A percentile compares a stretch with the other conserved stretches of the same genome.
phyloP scores from a whole-genome alignment of 1,284 basidiomycete species.

The Cutaneotrichosporon mucoides region DNA sequence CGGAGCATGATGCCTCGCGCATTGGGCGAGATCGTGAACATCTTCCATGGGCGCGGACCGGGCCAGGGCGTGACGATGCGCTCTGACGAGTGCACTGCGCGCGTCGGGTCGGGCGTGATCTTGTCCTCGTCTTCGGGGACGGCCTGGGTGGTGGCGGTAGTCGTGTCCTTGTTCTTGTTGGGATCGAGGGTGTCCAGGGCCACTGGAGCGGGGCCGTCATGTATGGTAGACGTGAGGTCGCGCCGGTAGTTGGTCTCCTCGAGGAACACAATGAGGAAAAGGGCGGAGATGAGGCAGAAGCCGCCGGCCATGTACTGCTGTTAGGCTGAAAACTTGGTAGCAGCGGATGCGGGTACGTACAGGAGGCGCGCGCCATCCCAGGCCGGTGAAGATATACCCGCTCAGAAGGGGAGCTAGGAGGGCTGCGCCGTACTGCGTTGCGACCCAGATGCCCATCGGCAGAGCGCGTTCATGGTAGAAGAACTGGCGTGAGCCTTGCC shows the following conservation, averaged over 20 bases:
- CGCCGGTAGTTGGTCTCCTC: slow-evolving; percentile 28
- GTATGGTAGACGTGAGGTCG: not conserved
- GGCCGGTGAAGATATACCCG: slow-evolving; percentile 27
- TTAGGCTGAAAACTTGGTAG: too few species aligned
- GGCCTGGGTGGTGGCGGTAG: not conserved
- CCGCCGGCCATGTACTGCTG: slow-evolving; percentile 17
- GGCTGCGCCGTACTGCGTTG: slow-evolving; percentile 20
- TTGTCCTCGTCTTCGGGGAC: not conserved
- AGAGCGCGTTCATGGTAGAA: slow-evolving; percentile 30
- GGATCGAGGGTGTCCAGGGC: not conserved
- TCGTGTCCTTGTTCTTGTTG: not conserved
- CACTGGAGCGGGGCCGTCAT: not conserved
- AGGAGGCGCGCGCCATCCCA: slow-evolving; percentile 24
- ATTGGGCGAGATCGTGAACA: slow-evolving; percentile 12
- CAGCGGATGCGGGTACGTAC: too few species aligned
- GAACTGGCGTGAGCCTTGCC: slow-evolving; percentile 21
- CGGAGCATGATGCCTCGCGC: slow-evolving; percentile 17
- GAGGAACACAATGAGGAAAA: slow-evolving; percentile 28
- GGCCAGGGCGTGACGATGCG: slow-evolving; percentile 12
- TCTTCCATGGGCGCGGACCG: slow-evolving; percentile 11
- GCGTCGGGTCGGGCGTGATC: not conserved
- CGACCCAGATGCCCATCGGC: slow-evolving; percentile 24
- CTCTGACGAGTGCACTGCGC: not conserved
- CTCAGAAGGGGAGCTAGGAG: slow-evolving; percentile 24
- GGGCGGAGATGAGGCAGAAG: slow-evolving; percentile 14